Conservation (phyloP, 2,329 filamentous ascomycete species). For the Penicillium sclerotiorum region DNA sequence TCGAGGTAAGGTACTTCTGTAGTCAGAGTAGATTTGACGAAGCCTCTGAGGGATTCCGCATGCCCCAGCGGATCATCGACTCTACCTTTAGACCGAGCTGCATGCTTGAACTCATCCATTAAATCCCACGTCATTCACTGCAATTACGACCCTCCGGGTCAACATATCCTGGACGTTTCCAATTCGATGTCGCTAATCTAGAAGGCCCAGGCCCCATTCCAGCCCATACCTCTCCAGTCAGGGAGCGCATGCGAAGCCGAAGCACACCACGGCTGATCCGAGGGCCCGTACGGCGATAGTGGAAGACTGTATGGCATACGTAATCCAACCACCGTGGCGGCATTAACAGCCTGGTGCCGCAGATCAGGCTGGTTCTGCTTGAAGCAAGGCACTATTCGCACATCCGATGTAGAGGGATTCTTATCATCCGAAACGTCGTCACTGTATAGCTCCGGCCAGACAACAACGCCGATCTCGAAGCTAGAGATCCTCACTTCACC, state of each 20-base stretch:
- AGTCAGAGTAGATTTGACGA: too few species aligned
- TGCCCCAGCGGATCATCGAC: too few species aligned
- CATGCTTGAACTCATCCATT: too few species aligned
- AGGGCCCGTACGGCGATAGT: constrained; percentile 63
- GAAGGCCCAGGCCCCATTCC: too few species aligned
- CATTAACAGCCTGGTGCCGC: not conserved
- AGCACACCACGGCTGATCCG: constrained; percentile 78
- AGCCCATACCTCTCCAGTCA: constrained; percentile 58
- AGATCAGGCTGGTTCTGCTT: constrained; percentile 57
- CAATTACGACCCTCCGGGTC: constrained; percentile 2
- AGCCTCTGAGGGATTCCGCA: too few species aligned
- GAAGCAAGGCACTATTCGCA: constrained; percentile 71
- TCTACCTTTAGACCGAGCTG: too few species aligned
- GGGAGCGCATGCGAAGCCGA: constrained; percentile 60
- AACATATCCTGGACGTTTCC: not conserved
- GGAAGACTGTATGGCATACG: constrained; percentile 84
- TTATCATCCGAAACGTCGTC: too few species aligned
- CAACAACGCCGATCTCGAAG: constrained; percentile 80
- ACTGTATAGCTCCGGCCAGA: constrained; percentile 71
- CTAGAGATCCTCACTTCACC: constrained; percentile 73
- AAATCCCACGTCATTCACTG: too few species aligned
- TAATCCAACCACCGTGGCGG: constrained; percentile 61
- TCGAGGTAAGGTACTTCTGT: too few species aligned
- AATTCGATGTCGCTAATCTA: not conserved
- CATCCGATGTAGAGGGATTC: too few species aligned